phyloP scores from a whole-genome alignment of 805 yeast genomes.

The Saccharomycopsis capsularis region DNA sequence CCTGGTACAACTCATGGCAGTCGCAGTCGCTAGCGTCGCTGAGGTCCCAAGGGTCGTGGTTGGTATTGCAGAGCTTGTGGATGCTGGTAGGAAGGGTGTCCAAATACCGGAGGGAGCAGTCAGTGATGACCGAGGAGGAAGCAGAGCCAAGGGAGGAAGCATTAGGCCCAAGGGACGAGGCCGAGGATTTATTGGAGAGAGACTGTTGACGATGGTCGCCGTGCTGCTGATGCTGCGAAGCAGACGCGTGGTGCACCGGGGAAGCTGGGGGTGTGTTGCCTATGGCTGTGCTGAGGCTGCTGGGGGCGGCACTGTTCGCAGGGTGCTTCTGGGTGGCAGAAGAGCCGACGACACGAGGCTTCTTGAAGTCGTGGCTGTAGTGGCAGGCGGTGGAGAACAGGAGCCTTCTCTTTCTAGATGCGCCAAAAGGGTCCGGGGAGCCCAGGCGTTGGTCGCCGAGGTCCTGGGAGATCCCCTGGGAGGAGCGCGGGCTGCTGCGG shows the following conservation, averaged over 20 bases:
- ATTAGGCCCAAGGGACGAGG: not conserved
- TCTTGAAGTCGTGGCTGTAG: too few relatives aligned
- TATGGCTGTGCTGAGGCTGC: not conserved
- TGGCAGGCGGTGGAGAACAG: too few relatives aligned
- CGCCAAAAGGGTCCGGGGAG: too few relatives aligned
- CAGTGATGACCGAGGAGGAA: conserved; percentile 9
- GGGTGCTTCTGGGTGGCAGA: not conserved
- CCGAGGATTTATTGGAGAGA: not conserved
- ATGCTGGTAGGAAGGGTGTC: conserved; percentile 19
- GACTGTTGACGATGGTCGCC: too few relatives aligned
- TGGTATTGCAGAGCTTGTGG: conserved; percentile 24
- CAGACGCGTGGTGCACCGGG: too few relatives aligned
- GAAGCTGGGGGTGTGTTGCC: conserved; percentile 6
- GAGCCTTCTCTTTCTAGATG: too few relatives aligned
- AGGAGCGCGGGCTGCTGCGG: conserved; percentile 6
- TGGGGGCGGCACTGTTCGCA: not conserved
- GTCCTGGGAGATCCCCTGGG: too few relatives aligned
- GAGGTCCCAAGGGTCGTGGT: conserved; percentile 19
- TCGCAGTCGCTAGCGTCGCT: conserved; percentile 30
- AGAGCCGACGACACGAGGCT: too few relatives aligned
- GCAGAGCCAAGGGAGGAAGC: not conserved
- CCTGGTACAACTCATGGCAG: not conserved
- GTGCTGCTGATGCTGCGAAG: too few relatives aligned
- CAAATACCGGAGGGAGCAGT: conserved; percentile 24
- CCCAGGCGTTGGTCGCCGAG: too few relatives aligned